Base-by-base conservation (phyloP, 1,139 yeast genomes). In the Wickerhamomyces sp. region DNA sequence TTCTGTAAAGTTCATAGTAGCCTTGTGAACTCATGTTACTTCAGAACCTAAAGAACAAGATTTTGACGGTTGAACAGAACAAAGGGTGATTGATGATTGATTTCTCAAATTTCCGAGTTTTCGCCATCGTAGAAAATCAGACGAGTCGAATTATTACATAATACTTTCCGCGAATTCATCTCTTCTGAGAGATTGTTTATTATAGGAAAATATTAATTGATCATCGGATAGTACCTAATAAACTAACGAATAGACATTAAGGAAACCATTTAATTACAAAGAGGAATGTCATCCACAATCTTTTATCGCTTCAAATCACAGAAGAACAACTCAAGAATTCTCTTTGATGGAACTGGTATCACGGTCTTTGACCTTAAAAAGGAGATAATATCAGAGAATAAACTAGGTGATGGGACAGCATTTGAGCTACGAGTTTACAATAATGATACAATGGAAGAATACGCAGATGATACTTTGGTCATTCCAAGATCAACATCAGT, bases 301-400 rank as follows among this genome's bases (percentile, higher is more conserved):
- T 93, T 89, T 63, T 93, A 93, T 64, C 78, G 81, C 63, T 93
- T 93, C 66, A 72, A 81, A 52, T 94, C 96, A 38, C 97, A 91
- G 63, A 85, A 82, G 63, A 82, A 79, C 44, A 83, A 87, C 40
- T 80, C 88, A 1, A 79, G 95, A 40, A 80, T 93, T 40, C 78
- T 84, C 44, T 94, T 93, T 63, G 99, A 94, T 65, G 99, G 99
- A 30, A 91, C 98, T 0, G 97, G 98, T 33, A 81, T 94, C 45
- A 87, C 95, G 10, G 96, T 91, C 11, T 93, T 91, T 68, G 99
- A 93, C 62, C 71, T 93, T 52, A 94, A 94, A 66, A 80, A 93
- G 53, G 98, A 93, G 59, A 90, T 93, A 47, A 84, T 94, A 42
- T 65, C 75, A 31, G 89, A 84, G 42, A 93, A 91, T 66, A 87